phyloP scores from a whole-genome alignment of 2,329 filamentous ascomycete genomes.

The Penicillium sp. region DNA sequence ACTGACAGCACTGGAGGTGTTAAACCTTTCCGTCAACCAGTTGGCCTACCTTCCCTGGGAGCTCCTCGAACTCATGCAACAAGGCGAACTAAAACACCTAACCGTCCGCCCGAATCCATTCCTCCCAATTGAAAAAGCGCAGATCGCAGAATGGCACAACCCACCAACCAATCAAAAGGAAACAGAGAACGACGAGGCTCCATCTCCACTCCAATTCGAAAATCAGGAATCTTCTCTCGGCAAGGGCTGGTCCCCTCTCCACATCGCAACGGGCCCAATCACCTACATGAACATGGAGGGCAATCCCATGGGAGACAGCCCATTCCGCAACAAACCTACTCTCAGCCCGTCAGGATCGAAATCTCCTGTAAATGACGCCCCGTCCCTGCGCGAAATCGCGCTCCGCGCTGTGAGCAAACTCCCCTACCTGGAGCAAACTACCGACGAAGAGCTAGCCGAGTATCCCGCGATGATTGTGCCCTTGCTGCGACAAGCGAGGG shows the following conservation, averaged over 20 bases:
- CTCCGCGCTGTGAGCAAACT: slow-evolving; percentile 41
- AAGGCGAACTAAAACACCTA: slow-evolving; percentile 40
- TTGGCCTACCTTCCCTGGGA: slow-evolving; percentile 47
- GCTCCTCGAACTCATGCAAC: slow-evolving; percentile 40
- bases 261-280: slow-evolving; percentile 36
- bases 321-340: slow-evolving; percentile 2
- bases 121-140: slow-evolving; percentile 28
- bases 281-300: slow-evolving; percentile 38
- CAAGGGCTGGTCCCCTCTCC: slow-evolving; percentile 37
- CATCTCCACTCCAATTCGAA: slow-evolving; percentile 12
- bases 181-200: slow-evolving; percentile 1
- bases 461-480: slow-evolving; percentile 36
- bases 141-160: slow-evolving; percentile 35
- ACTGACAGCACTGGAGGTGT: slow-evolving; percentile 42
- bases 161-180: neutral
- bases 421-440: slow-evolving; percentile 36
- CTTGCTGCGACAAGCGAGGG: slow-evolving; percentile 36
- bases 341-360: neutral
- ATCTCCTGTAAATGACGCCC: slow-evolving; percentile 23
- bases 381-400: slow-evolving; percentile 45
- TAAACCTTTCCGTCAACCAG: slow-evolving; percentile 48
- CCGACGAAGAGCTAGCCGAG: slow-evolving; percentile 34
- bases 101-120: slow-evolving; percentile 44
- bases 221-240: slow-evolving; percentile 29
- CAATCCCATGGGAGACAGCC: slow-evolving; percentile 14